Evolutionary conservation across 352 stramenopile genomes (phyloP).

Genomic region (Phytophthora sp.): DNA sequence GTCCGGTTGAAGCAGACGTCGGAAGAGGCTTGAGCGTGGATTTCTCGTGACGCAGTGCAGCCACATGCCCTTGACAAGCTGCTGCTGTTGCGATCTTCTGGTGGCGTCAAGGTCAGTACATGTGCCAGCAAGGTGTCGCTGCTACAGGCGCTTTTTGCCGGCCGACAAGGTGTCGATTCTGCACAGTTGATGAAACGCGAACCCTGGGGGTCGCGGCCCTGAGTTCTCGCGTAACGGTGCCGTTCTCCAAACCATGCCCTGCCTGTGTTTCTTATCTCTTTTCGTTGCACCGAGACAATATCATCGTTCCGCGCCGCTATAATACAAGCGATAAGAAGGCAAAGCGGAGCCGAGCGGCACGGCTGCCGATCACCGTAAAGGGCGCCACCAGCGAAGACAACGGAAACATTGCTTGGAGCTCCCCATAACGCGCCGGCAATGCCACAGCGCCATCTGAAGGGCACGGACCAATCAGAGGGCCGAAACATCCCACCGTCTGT

Average conservation of each 20-base stretch:
- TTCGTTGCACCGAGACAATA: constrained; percentile 13
- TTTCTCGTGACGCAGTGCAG: constrained; percentile 30
- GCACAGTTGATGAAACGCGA: constrained; percentile 29
- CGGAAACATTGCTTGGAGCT: constrained; percentile 2
- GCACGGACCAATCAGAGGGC: constrained; percentile 20
- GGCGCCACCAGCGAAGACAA: background rate
- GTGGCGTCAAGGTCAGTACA: background rate
- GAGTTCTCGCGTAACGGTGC: constrained; percentile 27
- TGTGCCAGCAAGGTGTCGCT: too few relatives aligned
- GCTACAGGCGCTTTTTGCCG: too few relatives aligned
- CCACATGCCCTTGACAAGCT: constrained; percentile 23
- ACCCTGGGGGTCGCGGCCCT: constrained; percentile 13
- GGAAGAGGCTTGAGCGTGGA: constrained; percentile 34
- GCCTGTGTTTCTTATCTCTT: constrained; percentile 26
- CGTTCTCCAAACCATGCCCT: background rate
- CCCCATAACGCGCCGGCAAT: constrained; percentile 7
- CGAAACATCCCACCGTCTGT: constrained; percentile 26
- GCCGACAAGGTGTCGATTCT: constrained; percentile 20
- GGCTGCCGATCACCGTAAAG: constrained; percentile 26
- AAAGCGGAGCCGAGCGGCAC: constrained; percentile 21
- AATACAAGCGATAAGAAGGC: background rate
- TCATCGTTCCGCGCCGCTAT: background rate
- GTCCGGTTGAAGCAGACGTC: constrained; percentile 35
- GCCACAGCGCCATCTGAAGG: constrained; percentile 21
- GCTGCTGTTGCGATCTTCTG: constrained; percentile 12